Evolutionary conservation across 139 green algal species (phyloP), one percentile per base, ranked within the genome.

Genomic region (Cymbomonas tetramitiformis): DNA sequence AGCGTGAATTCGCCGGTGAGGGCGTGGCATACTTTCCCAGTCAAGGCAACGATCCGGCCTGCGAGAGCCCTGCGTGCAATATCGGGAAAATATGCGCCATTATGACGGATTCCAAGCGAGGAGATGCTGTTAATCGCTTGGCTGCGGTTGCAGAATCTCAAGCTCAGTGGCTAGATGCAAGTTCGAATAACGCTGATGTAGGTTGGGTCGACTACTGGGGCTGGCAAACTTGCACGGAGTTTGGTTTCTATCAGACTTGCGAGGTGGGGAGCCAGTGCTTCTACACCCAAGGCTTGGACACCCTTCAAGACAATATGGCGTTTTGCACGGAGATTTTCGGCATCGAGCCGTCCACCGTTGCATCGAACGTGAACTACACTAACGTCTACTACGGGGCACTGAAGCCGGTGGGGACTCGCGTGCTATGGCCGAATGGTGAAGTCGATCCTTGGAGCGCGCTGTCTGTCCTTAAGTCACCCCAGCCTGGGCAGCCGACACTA

Each of bases 181-280:
- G n/a, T n/a, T n/a, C n/a, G n/a, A n/a, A n/a, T n/a, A n/a, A n/a
- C n/a, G n/a, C n/a, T n/a, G n/a, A n/a, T n/a, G n/a, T n/a, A n/a
- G n/a, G n/a, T n/a, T 15, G n/a, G 23, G 59, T 61, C 19, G 30
- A 38, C 10, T 30, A 15, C 29, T 67, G 59, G 59, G 18, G 38
- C 5, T 67, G 46, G 46, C 59, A 67, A 39, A 67, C 59, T 26
- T 67, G 59, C 48, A 60, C 30, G n/a, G 59, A 67, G 59, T 67
- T 67, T 46, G 59, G 30, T 3, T 67, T 67, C 28, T 67, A 60
- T 38, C 59, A 67, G 32, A 67, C 59, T 25, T 67, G 59, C 59
- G 48, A 53, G 7, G 36, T 36, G 8, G 48, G 15, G 2, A 58
- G 49, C 8, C 10, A 2, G n/a, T 67, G 59, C 28, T 25, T 36